Evolutionary conservation across 2,329 filamentous ascomycete species (phyloP).

Genomic region (Stagonosporopsis rhizophila): DNA sequence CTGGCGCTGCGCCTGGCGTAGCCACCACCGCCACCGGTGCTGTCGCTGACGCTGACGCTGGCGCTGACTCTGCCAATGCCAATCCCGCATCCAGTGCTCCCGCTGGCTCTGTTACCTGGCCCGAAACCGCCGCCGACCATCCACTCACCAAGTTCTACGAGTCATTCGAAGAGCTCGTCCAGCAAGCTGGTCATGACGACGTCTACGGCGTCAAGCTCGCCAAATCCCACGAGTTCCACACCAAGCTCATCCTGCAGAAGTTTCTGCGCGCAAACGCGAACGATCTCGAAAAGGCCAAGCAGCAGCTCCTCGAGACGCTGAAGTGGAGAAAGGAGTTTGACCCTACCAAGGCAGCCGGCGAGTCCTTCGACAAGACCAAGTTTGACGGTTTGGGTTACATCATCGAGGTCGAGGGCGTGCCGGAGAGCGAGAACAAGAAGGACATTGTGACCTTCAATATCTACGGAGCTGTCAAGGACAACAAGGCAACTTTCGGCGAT

Average conservation of each 20-base stretch:
- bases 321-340: constrained; percentile 82
- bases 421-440: constrained; percentile 62
- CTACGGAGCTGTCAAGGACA: constrained; percentile 85
- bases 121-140: constrained; percentile 47
- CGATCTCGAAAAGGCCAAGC: constrained; percentile 74
- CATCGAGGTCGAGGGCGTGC: constrained; percentile 68
- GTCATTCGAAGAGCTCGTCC: constrained; percentile 65
- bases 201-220: constrained; percentile 83
- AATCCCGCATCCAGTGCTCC: constrained; percentile 2
- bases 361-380: constrained; percentile 69
- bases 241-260: constrained; percentile 87
- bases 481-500: constrained; percentile 81
- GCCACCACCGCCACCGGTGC: constrained; percentile 12
- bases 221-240: constrained; percentile 67
- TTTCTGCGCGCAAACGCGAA: constrained; percentile 89
- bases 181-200: constrained; percentile 69
- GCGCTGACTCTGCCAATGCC: too few relatives aligned
- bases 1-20: constrained; percentile 16
- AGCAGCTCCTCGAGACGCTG: constrained; percentile 80
- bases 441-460: constrained; percentile 88
- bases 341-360: constrained; percentile 69
- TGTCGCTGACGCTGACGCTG: constrained; percentile 6
- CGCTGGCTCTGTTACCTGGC: constrained; percentile 41
- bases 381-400: constrained; percentile 84
- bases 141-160: constrained; percentile 64